phyloP scores from a whole-genome alignment of 495 filamentous ascomycete genomes.

The Penicillium bialowiezense region DNA sequence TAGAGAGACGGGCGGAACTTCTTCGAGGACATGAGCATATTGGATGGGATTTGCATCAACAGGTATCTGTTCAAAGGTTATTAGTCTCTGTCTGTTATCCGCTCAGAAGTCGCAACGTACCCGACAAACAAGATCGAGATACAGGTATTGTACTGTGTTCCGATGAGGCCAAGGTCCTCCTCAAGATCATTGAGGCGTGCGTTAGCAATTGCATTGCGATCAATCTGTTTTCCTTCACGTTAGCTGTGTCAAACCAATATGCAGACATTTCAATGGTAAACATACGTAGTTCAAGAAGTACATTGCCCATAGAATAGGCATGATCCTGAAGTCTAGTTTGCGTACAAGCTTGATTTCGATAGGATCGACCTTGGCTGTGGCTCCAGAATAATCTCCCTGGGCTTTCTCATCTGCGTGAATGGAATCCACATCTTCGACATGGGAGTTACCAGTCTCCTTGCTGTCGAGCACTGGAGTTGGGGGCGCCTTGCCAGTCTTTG shows the following conservation, averaged over 20 bases:
- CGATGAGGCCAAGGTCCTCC: slow-evolving; percentile 35
- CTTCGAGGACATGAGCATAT: slow-evolving; percentile 46
- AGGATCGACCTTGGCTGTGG: slow-evolving; percentile 8
- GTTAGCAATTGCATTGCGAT: slow-evolving; percentile 18
- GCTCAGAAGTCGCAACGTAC: slow-evolving; percentile 18
- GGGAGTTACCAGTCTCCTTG: background rate
- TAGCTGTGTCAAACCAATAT: background rate
- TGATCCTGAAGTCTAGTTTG: slow-evolving; percentile 45
- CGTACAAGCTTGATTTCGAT: slow-evolving; percentile 30
- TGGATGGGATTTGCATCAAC: slow-evolving; percentile 55
- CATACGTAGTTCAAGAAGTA: slow-evolving; percentile 42
- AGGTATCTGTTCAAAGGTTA: slow-evolving; percentile 42
- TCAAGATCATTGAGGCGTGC: slow-evolving; percentile 31
- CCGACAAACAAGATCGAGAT: slow-evolving; percentile 54
- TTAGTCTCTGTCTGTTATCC: no score
- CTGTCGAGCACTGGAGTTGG: background rate
- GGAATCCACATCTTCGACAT: background rate
- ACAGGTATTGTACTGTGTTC: slow-evolving; percentile 47
- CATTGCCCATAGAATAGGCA: slow-evolving; percentile 37
- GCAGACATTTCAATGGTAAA: background rate
- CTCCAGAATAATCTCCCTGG: slow-evolving; percentile 11
- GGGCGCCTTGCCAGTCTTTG: background rate
- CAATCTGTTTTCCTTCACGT: background rate
- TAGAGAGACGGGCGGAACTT: slow-evolving; percentile 15
- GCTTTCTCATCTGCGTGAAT: background rate